Conservation (phyloP, 2,329 filamentous ascomycete genomes). For the Sporothrix phasma region DNA sequence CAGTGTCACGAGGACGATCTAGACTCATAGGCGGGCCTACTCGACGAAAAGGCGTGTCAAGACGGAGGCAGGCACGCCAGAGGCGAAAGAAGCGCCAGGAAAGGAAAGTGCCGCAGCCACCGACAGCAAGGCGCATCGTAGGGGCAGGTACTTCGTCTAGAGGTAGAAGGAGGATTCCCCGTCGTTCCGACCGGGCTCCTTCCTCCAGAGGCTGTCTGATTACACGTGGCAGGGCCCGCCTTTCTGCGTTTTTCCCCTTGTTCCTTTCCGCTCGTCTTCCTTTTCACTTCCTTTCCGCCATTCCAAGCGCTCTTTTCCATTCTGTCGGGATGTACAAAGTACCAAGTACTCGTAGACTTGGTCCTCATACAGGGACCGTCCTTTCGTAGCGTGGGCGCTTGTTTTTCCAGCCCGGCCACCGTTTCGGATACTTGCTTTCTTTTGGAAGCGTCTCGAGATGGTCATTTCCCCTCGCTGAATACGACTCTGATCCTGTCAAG, state of each 20-base stretch:
- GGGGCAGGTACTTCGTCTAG: too few relatives aligned
- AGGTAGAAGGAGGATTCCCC: background rate
- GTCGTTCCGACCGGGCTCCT: background rate
- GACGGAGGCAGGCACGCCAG: background rate
- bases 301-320: background rate
- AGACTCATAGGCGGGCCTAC: too few relatives aligned
- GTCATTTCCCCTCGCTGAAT: too few relatives aligned
- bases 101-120: too few relatives aligned
- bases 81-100: background rate
- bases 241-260: background rate
- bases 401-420: background rate
- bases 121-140: too few relatives aligned
- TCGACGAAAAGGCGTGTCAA: too few relatives aligned
- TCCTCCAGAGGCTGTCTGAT: background rate
- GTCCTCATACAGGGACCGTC: background rate
- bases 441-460: background rate
- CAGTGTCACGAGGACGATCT: too few relatives aligned
- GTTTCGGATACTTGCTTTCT: background rate
- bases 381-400: background rate
- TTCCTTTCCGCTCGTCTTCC: background rate
- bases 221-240: slow-evolving; percentile 9
- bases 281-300: too few relatives aligned
- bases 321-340: background rate
- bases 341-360: background rate
- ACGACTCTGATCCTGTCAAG: background rate